These are phyloP conservation scores for Delonix regia DNA, from an alignment of 306 rosid genomes.

Conservation along the genomic window DNA sequence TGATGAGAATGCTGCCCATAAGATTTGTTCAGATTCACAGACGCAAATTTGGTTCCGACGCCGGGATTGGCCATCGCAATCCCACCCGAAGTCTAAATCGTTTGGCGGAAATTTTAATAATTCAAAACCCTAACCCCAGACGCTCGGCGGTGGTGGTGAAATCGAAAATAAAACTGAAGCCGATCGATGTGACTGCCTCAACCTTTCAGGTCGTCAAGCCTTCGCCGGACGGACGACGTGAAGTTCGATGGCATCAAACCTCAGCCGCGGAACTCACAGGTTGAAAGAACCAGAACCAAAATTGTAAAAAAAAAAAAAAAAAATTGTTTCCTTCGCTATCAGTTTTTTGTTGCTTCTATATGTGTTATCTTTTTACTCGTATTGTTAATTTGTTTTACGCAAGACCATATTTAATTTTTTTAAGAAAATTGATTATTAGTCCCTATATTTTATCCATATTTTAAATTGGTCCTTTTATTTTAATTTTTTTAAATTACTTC, in stretches of 20 bases:
- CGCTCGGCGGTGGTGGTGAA: conserved; percentile 30
- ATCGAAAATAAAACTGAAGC: not conserved
- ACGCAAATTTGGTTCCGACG: conserved; percentile 74
- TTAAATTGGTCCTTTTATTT: too few relatives aligned
- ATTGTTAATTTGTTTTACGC: too few relatives aligned
- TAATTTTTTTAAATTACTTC: too few relatives aligned
- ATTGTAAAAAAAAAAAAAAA: not conserved
- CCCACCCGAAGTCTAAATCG: conserved; percentile 44
- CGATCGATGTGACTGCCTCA: conserved; percentile 14
- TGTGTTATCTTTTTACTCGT: not conserved
- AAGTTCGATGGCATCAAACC: not conserved
- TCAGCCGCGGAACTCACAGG: not conserved
- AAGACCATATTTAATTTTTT: too few relatives aligned
- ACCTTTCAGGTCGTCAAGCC: not conserved
- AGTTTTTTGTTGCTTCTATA: too few relatives aligned
- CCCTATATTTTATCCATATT: too few relatives aligned
- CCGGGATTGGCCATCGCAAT: conserved; percentile 92
- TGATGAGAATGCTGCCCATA: conserved; percentile 78
- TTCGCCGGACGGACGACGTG: not conserved
- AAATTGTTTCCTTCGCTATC: not conserved
- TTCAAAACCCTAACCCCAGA: conserved; percentile 65
- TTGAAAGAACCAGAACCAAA: not conserved
- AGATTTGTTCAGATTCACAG: conserved; percentile 96
- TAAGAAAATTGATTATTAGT: too few relatives aligned
- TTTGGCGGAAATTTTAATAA: conserved; percentile 54